Conservation (phyloP, 257 asterid species). For the Penstemon newberryi region DNA sequence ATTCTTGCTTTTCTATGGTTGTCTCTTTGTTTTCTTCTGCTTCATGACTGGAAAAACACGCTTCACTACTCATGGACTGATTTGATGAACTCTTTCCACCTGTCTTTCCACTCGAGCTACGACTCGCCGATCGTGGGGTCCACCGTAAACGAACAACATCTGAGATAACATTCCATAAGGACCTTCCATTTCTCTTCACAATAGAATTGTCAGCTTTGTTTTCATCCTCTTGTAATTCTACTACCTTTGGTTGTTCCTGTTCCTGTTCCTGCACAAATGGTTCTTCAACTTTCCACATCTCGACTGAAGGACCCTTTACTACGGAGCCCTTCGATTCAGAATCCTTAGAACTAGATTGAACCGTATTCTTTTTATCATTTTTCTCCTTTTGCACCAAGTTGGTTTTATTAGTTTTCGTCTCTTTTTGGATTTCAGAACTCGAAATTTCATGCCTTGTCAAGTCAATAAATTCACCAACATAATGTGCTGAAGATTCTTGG, state of each 20-base stretch:
- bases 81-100: conserved; percentile 64
- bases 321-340: conserved; percentile 47
- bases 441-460: conserved; percentile 53
- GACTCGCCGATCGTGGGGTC: conserved; percentile 59
- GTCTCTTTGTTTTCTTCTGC: conserved; percentile 59
- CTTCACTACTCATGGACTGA: conserved; percentile 64
- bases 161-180: conserved; percentile 69
- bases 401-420: conserved; percentile 42
- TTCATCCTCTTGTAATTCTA: conserved; percentile 44
- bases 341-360: conserved; percentile 40
- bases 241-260: conserved; percentile 20
- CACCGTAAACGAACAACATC: conserved; percentile 68
- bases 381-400: conserved; percentile 39
- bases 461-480: conserved; percentile 60
- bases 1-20: conserved; percentile 35
- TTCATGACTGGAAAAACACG: conserved; percentile 85
- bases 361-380: conserved; percentile 23
- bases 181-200: conserved; percentile 67
- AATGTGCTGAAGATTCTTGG: conserved; percentile 57
- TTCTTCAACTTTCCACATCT: conserved; percentile 73
- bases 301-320: conserved; percentile 72
- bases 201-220: conserved; percentile 35
- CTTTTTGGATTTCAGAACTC: conserved; percentile 50
- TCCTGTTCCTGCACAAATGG: conserved; percentile 34
- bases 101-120: conserved; percentile 52